phyloP scores from a whole-genome alignment of 495 filamentous ascomycete genomes.

The Penicillium cataractarum region DNA sequence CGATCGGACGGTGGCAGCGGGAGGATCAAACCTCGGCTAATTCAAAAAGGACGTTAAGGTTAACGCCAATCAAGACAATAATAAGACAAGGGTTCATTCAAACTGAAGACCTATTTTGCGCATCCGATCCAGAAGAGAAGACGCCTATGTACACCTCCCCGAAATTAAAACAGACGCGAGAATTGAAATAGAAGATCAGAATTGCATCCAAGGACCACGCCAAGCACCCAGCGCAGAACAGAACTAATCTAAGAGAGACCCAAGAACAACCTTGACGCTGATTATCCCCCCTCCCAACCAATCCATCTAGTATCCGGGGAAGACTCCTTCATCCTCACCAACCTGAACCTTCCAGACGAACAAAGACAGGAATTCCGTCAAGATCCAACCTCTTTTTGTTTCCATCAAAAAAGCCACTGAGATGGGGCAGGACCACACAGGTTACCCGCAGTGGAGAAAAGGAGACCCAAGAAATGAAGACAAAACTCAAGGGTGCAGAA shows the following conservation, averaged over 20 bases:
- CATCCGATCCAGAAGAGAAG: constrained; percentile 13
- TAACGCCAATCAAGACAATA: background rate
- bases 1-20: background rate
- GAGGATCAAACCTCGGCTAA: constrained; percentile 8
- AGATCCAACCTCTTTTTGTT: constrained; percentile 10
- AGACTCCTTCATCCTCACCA: constrained; percentile 8
- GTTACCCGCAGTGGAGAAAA: constrained; percentile 2
- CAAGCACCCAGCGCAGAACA: constrained; percentile 25
- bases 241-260: constrained; percentile 27
- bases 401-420: constrained; percentile 4
- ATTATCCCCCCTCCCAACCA: constrained; percentile 24
- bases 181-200: constrained; percentile 13
- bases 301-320: constrained; percentile 14
- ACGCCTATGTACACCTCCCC: constrained; percentile 17
- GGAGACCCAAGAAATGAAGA: constrained; percentile 15
- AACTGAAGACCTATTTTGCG: constrained; percentile 5
- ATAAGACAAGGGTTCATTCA: background rate
- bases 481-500: constrained; percentile 19
- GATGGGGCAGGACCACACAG: constrained; percentile 11
- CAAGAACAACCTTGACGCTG: constrained; percentile 15
- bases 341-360: constrained; percentile 14
- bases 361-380: constrained; percentile 3
- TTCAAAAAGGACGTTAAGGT: background rate
- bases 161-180: constrained; percentile 4
- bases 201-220: constrained; percentile 23